Evolutionary conservation across 2,329 filamentous ascomycete species (phyloP), one percentile per base, ranked within the genome.

Genomic region (Cladosporium sp.): DNA sequence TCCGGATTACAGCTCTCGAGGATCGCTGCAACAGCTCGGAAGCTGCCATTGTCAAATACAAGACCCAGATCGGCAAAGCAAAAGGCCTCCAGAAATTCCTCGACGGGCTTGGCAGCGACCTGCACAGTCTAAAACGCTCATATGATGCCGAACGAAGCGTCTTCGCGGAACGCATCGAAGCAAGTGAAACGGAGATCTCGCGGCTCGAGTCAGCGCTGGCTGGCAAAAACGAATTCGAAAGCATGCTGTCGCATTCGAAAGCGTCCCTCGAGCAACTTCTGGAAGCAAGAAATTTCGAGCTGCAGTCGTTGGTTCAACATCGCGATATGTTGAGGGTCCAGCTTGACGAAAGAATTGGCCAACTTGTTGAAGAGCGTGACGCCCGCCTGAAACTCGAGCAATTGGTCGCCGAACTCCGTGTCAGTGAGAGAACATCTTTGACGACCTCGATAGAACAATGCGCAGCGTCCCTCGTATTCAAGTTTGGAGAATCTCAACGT

Each of bases 281-380:
- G 18, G 61, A 57, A n/a, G 61, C 61, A 24, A 64, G 28, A 26
- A 38, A 28, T 21, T 57, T 47, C n/a, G 61, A 64, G 18, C 36
- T 64, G 34, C 61, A 64, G 44, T 54, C 61, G 26, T 21, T 57
- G 34, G 36, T 64, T 1, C 51, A 47, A 21, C 61, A 64, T 34
- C 61, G 61, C 30, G 61, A 64, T 26, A 30, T 57, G 18, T 24
- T 64, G 18, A 54, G 34, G 15, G n/a, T 12, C 26, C 61, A 64
- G 51, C 61, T 64, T 18, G 61, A 64, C 11, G 61, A 64, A 28
- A 64, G 38, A 18, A 55, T 64, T 4, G 61, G 61, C 18, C 61
- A 64, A 41, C 36, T 64, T 24, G 61, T 64, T 12, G 61, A 64
- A 41, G 61, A 64, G 26, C 61, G 61, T 18, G 61, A 64, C 15